phyloP scores from a whole-genome alignment of 805 yeast species.

The Sungouiozyma ichnusensis region DNA sequence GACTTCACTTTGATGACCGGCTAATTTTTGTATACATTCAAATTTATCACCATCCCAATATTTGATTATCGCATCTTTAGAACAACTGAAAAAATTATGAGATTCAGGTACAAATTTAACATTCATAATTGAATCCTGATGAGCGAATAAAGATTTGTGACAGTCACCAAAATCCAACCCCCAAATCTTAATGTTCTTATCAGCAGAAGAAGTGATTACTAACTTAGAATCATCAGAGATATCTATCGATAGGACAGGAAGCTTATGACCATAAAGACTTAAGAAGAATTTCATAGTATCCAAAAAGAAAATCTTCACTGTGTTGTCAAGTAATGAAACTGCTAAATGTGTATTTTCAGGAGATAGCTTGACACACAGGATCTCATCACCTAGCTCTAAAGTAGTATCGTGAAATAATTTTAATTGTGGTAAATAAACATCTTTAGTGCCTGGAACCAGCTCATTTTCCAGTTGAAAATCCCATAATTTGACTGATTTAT shows the following conservation, averaged over 20 bases:
- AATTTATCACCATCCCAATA: conserved; percentile 99
- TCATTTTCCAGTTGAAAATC: conserved; percentile 59
- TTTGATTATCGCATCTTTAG: conserved; percentile 82
- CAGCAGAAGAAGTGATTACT: conserved; percentile 89
- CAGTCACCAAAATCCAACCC: conserved; percentile 98
- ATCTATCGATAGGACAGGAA: conserved; percentile 89
- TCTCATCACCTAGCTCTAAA: conserved; percentile 78
- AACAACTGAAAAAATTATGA: conserved; percentile 81
- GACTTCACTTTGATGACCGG: conserved; percentile 84
- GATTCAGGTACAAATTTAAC: conserved; percentile 76
- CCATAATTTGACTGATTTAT: conserved; percentile 86
- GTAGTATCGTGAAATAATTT: conserved; percentile 66
- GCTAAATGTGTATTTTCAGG: conserved; percentile 73
- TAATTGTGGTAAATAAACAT: conserved; percentile 40
- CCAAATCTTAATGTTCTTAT: conserved; percentile 95
- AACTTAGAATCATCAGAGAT: conserved; percentile 82
- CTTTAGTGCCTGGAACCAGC: conserved; percentile 56
- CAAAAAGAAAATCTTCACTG: conserved; percentile 87
- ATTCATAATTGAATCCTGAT: conserved; percentile 88
- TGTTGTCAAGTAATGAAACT: conserved; percentile 77
- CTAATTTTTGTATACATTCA: conserved; percentile 79
- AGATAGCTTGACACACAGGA: conserved; percentile 66
- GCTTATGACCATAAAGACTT: conserved; percentile 89
- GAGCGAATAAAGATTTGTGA: conserved; percentile 93
- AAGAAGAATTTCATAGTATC: conserved; percentile 82